Percentiles rank a stretch among this genome's conserved stretches.
Conservation (phyloP, 2,329 filamentous ascomycete species). For the Huntiella bhutanensis region DNA sequence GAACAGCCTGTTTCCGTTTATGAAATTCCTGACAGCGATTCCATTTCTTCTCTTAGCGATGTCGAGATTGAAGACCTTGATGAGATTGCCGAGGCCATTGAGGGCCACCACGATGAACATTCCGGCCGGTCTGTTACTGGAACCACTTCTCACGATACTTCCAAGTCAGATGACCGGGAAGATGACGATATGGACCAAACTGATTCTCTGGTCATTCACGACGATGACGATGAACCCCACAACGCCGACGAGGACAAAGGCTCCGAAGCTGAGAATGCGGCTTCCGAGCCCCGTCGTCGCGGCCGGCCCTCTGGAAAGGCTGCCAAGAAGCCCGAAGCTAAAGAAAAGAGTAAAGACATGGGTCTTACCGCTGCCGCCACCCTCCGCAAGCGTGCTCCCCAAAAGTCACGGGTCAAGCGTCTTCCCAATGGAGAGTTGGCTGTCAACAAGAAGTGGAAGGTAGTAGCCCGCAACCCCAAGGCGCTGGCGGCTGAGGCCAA, state of each 20-base stretch:
- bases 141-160: neutral
- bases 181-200: too few relatives aligned
- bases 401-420: conserved; percentile 6
- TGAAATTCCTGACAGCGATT: conserved; percentile 5
- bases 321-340: conserved; percentile 12
- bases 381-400: conserved; percentile 9
- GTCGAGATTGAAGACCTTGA: conserved; percentile 9
- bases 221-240: neutral
- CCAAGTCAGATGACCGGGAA: too few relatives aligned
- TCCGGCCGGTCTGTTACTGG: neutral
- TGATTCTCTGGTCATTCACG: neutral
- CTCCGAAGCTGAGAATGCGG: conserved; percentile 13
- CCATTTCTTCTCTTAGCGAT: conserved; percentile 10
- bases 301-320: conserved; percentile 6
- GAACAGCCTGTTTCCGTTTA: neutral
- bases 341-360: conserved; percentile 9
- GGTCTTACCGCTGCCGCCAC: conserved; percentile 7
- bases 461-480: conserved; percentile 9
- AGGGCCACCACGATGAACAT: neutral
- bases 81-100: conserved; percentile 5
- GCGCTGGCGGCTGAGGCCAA: conserved; percentile 8
- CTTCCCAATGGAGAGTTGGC: conserved; percentile 8
- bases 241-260: neutral
- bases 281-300: conserved; percentile 10
- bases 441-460: conserved; percentile 11